These are phyloP conservation scores for Chenopodium quinoa DNA, from an alignment of 148 eudicot species.

Conservation along the genomic window DNA sequence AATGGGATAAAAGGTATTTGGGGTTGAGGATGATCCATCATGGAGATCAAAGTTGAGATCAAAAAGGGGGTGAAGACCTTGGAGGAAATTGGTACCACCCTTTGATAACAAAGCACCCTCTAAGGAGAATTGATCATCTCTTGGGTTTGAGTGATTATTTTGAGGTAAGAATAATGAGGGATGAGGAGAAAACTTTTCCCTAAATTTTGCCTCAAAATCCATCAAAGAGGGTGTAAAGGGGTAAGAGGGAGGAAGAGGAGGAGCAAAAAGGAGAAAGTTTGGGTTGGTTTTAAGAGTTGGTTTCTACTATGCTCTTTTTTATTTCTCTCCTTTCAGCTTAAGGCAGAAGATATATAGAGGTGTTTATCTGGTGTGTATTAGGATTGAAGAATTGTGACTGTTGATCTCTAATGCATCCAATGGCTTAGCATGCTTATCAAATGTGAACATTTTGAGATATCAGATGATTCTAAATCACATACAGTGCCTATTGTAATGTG, in stretches of 20 bases:
- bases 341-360: constrained; percentile 13
- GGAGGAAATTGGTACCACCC: constrained; percentile 30
- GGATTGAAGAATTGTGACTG: constrained; percentile 5
- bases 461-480: neutral
- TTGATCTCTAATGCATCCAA: constrained; percentile 27
- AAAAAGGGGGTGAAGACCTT: constrained; percentile 44
- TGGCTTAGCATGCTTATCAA: constrained; percentile 16
- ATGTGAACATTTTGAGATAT: neutral
- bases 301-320: constrained; percentile 15
- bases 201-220: constrained; percentile 41
- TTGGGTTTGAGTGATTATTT: constrained; percentile 22
- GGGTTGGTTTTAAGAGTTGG: constrained; percentile 3
- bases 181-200: constrained; percentile 31
- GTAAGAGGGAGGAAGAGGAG: neutral
- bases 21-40: constrained; percentile 32
- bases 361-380: neutral
- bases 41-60: constrained; percentile 10
- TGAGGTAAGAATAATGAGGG: constrained; percentile 21
- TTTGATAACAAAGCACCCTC: constrained; percentile 28
- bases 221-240: constrained; percentile 17
- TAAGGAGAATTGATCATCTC: constrained; percentile 32
- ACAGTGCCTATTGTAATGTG: neutral
- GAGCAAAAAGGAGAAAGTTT: constrained; percentile 23
- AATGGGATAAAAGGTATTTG: constrained; percentile 32
- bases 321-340: neutral